Base-by-base conservation (phyloP, 495 filamentous ascomycete genomes). In the Penicillium arizonense region DNA sequence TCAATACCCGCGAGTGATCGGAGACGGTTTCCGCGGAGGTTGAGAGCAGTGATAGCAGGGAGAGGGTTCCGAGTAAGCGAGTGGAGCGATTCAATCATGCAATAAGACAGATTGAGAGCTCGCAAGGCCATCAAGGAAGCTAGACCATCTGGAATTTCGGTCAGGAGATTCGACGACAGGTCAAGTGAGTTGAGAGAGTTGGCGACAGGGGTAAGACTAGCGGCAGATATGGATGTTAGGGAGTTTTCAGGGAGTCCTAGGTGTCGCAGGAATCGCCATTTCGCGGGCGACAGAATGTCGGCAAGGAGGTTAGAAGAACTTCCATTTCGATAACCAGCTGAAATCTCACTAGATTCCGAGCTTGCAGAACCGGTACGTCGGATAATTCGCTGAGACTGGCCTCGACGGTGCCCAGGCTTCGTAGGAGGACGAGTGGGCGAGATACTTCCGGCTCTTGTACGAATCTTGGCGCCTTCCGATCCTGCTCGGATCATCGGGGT, bases 71-170 rank as follows among this genome's bases (percentile, higher is more conserved):
- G 82, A 2, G 85, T 83, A 14, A 98, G 75, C 4, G 92, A 96
- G 58, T 95, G 91, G 50, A 98, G 75, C 30, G 91, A 95, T 47
- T 94, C 90, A 44, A 98, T 96, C 93, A 97, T 96, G 78, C 94
- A 97, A 62, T 91, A 85, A 12, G 92, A 93, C 24, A 98, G 77
- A 62, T 98, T 97, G 41, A 98, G 72, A 21, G 94, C 91, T 41
- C 90, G 82, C 20, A 98, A 79, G 18, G 88, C 85, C 30, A 88
- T 88, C 41, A 98, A 74, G 12, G 82, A 86, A 34, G 91, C 84
- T 32, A 98, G 71, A 60, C 88, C 89, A 64, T 97, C 94, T 1
- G 94, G 94, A 40, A 97, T 87, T 61, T 96, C 89, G 0, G 83
- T 83, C 63, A 97, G 92, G 16, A 96, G 82, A 66, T 98, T 98